A percentile compares a stretch with the other conserved stretches of the same genome.
These are phyloP conservation scores for Nitzschia sp. DNA, from an alignment of 108 stramenopile genomes.

Conservation along the genomic window DNA sequence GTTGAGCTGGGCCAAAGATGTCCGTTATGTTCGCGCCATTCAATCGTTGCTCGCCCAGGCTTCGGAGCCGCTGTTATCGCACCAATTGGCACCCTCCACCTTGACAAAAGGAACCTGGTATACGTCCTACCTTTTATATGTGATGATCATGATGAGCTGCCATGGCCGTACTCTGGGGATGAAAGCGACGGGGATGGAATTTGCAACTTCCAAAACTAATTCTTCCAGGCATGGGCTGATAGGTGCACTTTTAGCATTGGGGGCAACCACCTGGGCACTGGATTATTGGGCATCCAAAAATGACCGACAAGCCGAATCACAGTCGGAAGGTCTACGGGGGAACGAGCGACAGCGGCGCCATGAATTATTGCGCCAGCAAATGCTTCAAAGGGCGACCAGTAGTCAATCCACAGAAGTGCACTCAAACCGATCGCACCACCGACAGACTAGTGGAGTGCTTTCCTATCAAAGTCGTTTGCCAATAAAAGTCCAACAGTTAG, in stretches of 20 bases:
- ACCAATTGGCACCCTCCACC: not conserved
- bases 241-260: not conserved
- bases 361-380: slow-evolving; percentile 30
- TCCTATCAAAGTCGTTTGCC: not conserved
- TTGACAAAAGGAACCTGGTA: slow-evolving; percentile 12
- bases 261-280: not conserved
- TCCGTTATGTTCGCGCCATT: slow-evolving; percentile 36
- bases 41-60: slow-evolving; percentile 27
- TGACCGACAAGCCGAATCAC: not conserved
- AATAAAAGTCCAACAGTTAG: not conserved
- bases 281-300: not conserved
- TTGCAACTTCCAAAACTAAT: not conserved
- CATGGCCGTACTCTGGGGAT: slow-evolving; percentile 39
- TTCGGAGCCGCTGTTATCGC: slow-evolving; percentile 1
- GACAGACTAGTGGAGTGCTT: not conserved
- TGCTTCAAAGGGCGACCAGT: slow-evolving; percentile 26
- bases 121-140: slow-evolving; percentile 28
- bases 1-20: slow-evolving; percentile 43
- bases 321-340: slow-evolving; percentile 29
- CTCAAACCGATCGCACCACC: not conserved
- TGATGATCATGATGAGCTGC: slow-evolving; percentile 8
- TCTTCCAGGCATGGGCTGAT: not conserved
- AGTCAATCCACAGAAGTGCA: not conserved
- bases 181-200: slow-evolving; percentile 32
- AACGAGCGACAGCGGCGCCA: slow-evolving; percentile 25